A percentile compares a stretch with the other conserved stretches of the same genome.
These are phyloP conservation scores for Boletus edulis DNA, from an alignment of 768 basidiomycete genomes.

Conservation along the genomic window DNA sequence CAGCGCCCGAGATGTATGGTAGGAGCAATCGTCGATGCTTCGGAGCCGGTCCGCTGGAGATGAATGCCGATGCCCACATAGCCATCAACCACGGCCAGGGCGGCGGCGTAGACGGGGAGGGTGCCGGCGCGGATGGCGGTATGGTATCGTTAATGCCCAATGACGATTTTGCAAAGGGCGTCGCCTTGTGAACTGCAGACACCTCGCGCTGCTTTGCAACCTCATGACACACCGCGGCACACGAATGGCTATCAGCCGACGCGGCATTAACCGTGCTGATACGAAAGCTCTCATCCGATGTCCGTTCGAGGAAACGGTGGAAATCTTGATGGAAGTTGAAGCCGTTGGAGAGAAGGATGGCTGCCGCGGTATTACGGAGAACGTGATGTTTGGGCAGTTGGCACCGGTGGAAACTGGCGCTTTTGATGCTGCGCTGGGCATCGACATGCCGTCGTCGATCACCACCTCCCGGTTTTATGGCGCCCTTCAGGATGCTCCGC, in stretches of 20 bases:
- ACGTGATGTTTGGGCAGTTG: constrained; percentile 99
- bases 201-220: constrained; percentile 94
- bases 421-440: constrained; percentile 95
- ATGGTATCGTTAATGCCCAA: too few species aligned
- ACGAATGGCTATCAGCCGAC: constrained; percentile 98
- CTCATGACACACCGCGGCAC: constrained; percentile 95
- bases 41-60: too few species aligned
- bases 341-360: constrained; percentile 98
- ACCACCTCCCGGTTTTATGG: constrained; percentile 88
- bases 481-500: too few species aligned
- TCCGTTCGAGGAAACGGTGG: constrained; percentile 99
- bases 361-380: constrained; percentile 92
- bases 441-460: constrained; percentile 96
- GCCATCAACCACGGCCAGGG: too few species aligned
- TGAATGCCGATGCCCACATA: too few species aligned
- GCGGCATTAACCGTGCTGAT: constrained; percentile 98
- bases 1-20: too few species aligned
- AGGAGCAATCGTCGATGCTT: too few species aligned
- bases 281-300: constrained; percentile 99
- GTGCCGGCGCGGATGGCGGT: too few species aligned
- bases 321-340: constrained; percentile 98
- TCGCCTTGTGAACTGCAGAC: constrained; percentile 99
- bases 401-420: constrained; percentile 99
- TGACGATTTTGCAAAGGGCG: too few species aligned
- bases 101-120: too few species aligned